Percentiles rank a stretch among this genome's conserved stretches.
These are phyloP conservation scores for Colletotrichum tamarilloi DNA, from an alignment of 2,329 filamentous ascomycete species.

Conservation along the genomic window DNA sequence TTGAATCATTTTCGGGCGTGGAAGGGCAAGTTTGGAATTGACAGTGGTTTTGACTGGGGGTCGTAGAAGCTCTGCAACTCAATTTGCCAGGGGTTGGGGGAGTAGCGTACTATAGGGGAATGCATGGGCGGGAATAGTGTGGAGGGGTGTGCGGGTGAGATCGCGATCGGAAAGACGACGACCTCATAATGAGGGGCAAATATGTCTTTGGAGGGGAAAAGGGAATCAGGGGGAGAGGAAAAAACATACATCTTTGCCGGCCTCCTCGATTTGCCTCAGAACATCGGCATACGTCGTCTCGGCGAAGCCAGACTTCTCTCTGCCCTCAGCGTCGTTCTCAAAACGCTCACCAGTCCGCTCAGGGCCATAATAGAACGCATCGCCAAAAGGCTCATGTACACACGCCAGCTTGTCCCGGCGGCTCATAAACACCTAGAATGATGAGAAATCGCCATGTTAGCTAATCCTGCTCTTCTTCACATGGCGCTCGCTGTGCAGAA, in stretches of 20 bases:
- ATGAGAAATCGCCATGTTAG: slow-evolving; percentile 4
- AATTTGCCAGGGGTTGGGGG: background rate
- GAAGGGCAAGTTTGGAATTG: slow-evolving; percentile 21
- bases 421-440: slow-evolving; percentile 90
- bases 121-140: background rate
- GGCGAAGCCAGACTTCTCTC: slow-evolving; percentile 72
- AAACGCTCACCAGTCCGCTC: slow-evolving; percentile 87
- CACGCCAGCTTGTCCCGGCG: slow-evolving; percentile 83
- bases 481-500: background rate
- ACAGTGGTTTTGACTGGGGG: slow-evolving; percentile 16
- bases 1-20: slow-evolving; percentile 15
- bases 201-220: slow-evolving; percentile 11
- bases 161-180: background rate
- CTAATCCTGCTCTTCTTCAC: background rate
- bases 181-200: slow-evolving; percentile 27
- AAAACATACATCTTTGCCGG: slow-evolving; percentile 76
- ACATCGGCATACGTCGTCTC: slow-evolving; percentile 81
- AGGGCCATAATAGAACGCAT: slow-evolving; percentile 95
- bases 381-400: slow-evolving; percentile 95
- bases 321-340: slow-evolving; percentile 70
- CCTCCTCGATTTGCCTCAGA: slow-evolving; percentile 78
- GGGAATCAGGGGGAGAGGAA: slow-evolving; percentile 38
- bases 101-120: background rate
- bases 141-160: background rate
- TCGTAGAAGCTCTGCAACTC: slow-evolving; percentile 29